These are phyloP conservation scores for Phoenix dactylifera DNA, from an alignment of 176 grass and related monocot genomes.

Conservation along the genomic window DNA sequence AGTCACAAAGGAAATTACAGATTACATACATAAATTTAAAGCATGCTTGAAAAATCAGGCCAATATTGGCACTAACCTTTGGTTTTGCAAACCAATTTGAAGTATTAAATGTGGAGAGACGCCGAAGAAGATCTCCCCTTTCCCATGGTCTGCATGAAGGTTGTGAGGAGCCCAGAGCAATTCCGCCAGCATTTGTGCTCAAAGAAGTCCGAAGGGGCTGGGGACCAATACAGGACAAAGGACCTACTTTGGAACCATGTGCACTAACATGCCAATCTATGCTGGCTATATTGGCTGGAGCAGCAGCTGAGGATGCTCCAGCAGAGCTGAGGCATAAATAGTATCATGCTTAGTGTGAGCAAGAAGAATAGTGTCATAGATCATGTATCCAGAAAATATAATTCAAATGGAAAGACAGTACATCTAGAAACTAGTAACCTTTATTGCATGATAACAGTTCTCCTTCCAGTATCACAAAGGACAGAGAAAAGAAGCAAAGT, in stretches of 20 bases:
- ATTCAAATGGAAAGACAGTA: too few relatives aligned
- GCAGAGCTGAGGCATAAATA: slow-evolving; percentile 65
- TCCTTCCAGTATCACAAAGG: neutral
- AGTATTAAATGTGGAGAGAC: slow-evolving; percentile 71
- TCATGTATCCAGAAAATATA: too few relatives aligned
- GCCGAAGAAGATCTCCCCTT: slow-evolving; percentile 73
- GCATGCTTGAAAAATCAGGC: too few relatives aligned
- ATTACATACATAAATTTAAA: too few relatives aligned
- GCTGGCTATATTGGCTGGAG: slow-evolving; percentile 63
- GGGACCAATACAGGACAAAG: slow-evolving; percentile 40
- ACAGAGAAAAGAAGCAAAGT: neutral
- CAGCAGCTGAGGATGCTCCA: slow-evolving; percentile 73
- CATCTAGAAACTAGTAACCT: too few relatives aligned
- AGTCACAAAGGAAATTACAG: too few relatives aligned
- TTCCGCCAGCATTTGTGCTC: slow-evolving; percentile 66
- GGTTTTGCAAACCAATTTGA: slow-evolving; percentile 80
- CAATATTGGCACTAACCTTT: slow-evolving; percentile 33
- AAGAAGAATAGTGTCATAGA: too few relatives aligned
- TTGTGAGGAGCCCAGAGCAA: slow-evolving; percentile 46
- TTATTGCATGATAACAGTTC: too few relatives aligned
- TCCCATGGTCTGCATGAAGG: slow-evolving; percentile 91
- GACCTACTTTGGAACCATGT: slow-evolving; percentile 70
- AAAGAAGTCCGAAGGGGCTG: slow-evolving; percentile 46
- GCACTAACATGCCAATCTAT: slow-evolving; percentile 75
- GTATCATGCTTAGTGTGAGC: slow-evolving; percentile 4